Conservation (phyloP, 2,329 filamentous ascomycete species). For the Xylariaceae sp. region DNA sequence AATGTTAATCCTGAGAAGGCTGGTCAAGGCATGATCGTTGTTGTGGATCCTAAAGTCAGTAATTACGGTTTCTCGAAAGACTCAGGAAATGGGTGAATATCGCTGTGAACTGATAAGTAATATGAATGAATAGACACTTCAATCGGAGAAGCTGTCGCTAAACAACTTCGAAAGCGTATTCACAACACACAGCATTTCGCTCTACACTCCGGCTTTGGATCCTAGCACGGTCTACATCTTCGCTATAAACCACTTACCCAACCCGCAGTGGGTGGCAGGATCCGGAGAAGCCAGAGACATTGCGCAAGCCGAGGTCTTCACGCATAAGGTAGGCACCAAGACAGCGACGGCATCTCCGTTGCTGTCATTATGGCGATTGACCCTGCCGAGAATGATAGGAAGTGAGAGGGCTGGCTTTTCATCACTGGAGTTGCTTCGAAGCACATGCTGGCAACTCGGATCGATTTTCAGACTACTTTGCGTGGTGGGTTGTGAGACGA, state of each 20-base stretch:
- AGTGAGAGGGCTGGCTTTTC: background rate
- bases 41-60: background rate
- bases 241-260: background rate
- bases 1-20: background rate
- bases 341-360: conserved; percentile 35
- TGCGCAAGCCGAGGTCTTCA: conserved; percentile 57
- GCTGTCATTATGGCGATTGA: background rate
- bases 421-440: background rate
- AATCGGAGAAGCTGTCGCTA: background rate
- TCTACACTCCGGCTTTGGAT: background rate
- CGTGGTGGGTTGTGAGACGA: no score
- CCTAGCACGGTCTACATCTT: background rate
- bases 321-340: conserved; percentile 44
- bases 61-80: no score
- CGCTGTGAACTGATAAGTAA: no score
- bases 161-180: background rate
- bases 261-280: background rate
- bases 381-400: background rate
- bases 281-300: conserved; percentile 36
- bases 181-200: background rate
- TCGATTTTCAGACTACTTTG: background rate
- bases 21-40: background rate
- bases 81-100: no score
- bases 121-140: background rate
- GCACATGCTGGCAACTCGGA: background rate